A percentile compares a stretch with the other conserved stretches of the same genome.
phyloP scores from a whole-genome alignment of 2,329 filamentous ascomycete species.

The Neoarthrinium moseri region DNA sequence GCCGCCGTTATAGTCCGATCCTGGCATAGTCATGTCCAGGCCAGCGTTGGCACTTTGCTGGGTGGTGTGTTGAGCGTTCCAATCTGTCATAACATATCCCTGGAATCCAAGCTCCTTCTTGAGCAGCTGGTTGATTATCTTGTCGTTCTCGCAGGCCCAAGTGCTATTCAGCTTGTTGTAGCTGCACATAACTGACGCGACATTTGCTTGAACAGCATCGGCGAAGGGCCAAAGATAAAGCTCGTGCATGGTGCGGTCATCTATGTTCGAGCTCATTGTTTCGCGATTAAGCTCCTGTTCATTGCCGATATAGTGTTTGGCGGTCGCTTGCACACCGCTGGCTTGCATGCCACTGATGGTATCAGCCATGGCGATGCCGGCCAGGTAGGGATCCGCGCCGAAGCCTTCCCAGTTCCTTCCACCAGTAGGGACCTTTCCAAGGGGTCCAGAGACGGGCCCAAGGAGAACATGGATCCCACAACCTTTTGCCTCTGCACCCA shows the following conservation, averaged over 20 bases:
- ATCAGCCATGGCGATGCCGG: conserved; percentile 60
- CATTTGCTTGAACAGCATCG: conserved; percentile 65
- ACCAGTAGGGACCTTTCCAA: conserved; percentile 71
- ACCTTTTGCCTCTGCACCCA: conserved; percentile 67
- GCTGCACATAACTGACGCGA: conserved; percentile 68
- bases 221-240: conserved; percentile 68
- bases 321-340: conserved; percentile 48
- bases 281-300: conserved; percentile 65
- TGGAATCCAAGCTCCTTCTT: conserved; percentile 75
- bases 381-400: conserved; percentile 73
- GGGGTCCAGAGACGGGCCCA: conserved; percentile 71
- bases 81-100: conserved; percentile 62
- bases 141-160: conserved; percentile 65
- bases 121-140: conserved; percentile 59
- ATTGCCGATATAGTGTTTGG: conserved; percentile 65
- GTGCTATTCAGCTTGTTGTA: conserved; percentile 72
- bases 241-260: conserved; percentile 68
- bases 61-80: conserved; percentile 75
- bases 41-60: conserved; percentile 64
- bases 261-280: conserved; percentile 54
- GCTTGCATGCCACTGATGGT: conserved; percentile 59
- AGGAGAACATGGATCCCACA: conserved; percentile 74
- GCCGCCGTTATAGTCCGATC: conserved; percentile 55
- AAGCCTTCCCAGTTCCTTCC: conserved; percentile 86
- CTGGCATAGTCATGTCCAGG: conserved; percentile 82